Conservation (phyloP, 2,329 filamentous ascomycete genomes). For the Didymellaceae sp. region DNA sequence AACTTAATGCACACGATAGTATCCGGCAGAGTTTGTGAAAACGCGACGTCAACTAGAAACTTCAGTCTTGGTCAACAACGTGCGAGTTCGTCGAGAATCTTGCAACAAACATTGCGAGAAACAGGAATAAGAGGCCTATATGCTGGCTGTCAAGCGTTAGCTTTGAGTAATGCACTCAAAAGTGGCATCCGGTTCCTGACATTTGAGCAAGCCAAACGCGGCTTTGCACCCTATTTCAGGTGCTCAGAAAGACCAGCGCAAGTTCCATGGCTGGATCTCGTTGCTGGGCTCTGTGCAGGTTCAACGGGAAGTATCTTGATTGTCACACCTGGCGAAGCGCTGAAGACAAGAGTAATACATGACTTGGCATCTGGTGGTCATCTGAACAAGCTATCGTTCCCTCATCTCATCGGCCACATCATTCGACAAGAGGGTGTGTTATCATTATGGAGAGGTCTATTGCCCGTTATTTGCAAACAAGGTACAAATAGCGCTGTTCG, state of each 20-base stretch:
- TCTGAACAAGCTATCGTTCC: background rate
- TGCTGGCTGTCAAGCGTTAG: background rate
- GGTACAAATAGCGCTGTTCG: background rate
- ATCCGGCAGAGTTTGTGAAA: background rate
- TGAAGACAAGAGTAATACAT: background rate
- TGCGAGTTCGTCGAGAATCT: background rate
- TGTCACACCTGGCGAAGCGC: background rate
- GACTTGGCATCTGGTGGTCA: background rate
- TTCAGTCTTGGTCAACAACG: background rate
- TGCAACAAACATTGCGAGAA: background rate
- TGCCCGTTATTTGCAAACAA: background rate
- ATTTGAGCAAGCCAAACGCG: background rate
- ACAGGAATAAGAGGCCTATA: background rate
- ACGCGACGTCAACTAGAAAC: background rate
- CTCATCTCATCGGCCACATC: background rate
- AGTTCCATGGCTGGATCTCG: background rate
- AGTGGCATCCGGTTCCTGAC: background rate
- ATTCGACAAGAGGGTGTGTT: background rate
- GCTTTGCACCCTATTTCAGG: background rate
- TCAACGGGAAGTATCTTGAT: background rate
- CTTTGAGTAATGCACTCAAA: background rate
- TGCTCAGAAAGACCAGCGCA: background rate
- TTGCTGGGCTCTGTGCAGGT: background rate
- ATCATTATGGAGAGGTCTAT: background rate
- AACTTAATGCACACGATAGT: no score